These are phyloP conservation scores for Rutstroemia sp. DNA, from an alignment of 2,329 filamentous ascomycete species.

Conservation along the genomic window DNA sequence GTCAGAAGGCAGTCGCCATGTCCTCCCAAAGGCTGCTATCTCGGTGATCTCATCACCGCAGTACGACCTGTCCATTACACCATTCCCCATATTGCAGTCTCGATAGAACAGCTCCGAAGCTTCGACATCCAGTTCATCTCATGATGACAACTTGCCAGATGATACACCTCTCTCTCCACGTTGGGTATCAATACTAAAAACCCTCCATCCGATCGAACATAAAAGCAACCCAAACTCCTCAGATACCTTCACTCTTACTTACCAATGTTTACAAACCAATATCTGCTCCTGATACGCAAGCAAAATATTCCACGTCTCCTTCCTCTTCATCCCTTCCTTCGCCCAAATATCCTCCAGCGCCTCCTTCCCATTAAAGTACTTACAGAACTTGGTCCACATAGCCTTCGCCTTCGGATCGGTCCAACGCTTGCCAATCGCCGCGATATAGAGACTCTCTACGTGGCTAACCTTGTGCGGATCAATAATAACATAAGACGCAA, in stretches of 20 bases:
- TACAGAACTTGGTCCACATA: slow-evolving; percentile 64
- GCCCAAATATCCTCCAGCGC: slow-evolving; percentile 81
- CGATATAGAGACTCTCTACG: slow-evolving; percentile 65
- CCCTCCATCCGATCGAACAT: too few relatives aligned
- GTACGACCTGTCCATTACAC: too few relatives aligned
- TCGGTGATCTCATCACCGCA: too few relatives aligned
- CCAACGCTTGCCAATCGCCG: slow-evolving; percentile 50
- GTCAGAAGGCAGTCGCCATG: too few relatives aligned
- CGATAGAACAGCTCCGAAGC: too few relatives aligned
- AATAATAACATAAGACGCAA: slow-evolving; percentile 62
- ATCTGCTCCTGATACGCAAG: slow-evolving; percentile 61
- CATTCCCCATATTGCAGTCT: too few relatives aligned
- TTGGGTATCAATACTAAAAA: too few relatives aligned
- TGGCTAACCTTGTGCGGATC: slow-evolving; percentile 73
- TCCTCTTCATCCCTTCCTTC: slow-evolving; percentile 80
- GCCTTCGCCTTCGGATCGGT: slow-evolving; percentile 44
- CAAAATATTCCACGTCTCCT: slow-evolving; percentile 64
- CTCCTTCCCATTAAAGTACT: slow-evolving; percentile 81
- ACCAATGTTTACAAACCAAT: slow-evolving; percentile 65
- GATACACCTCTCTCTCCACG: too few relatives aligned
- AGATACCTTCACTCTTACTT: neutral
- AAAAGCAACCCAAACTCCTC: too few relatives aligned
- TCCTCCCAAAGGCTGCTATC: too few relatives aligned
- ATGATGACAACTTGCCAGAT: too few relatives aligned
- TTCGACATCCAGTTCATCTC: too few relatives aligned